Evolutionary conservation across 805 yeast genomes (phyloP), one percentile per base, ranked within the genome.

Genomic region (Yarrowia sp.): DNA sequence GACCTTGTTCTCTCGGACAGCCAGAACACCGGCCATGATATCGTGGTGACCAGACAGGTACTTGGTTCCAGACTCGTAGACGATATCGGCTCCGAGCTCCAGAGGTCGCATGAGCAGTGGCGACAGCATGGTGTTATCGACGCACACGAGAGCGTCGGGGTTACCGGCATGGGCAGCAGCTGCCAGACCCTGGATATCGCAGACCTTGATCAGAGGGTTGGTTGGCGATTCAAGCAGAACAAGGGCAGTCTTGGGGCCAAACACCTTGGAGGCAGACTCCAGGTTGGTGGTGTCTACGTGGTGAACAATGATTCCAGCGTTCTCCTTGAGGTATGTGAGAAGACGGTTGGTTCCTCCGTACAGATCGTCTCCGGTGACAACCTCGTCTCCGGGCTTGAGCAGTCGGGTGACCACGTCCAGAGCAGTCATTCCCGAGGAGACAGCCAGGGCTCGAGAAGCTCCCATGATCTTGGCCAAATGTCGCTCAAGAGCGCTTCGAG

Each of bases 81-180:
- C 97, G 69, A 93, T 90, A 76, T 93, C 98, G 46, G 88, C 94
- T 9, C 95, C 96, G 72, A 90, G 84, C 73, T 90, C 91, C 72
- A 93, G 82, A 5, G 98, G 98, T 32, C 89, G 84, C 87, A 91
- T 87, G 74, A 89, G 83, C 71, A 93, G 79, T 12, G 98, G 98
- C 38, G 97, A 88, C 96, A 93, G 89, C 98, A 93, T 93, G 70
- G 98, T 94, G 82, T 94, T 93, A 80, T 93, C 98, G 71, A 93
- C 93, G 14, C 91, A 97, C 26, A 92, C 95, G 63, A 89, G 77
- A 67, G 89, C 83, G 46, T 87, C 83, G 16, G 96, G 92, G 75
- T 84, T 89, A 50, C 84, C 82, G 52, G 79, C 77, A 76, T 91
- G 95, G 55, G 93, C 92, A 71, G 85, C 82, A 46, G 81, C 80